Evolutionary conservation across 192 early-diverging fungal species (phyloP), one percentile per base, ranked within the genome.

Genomic region (Funneliformis mosseae): DNA sequence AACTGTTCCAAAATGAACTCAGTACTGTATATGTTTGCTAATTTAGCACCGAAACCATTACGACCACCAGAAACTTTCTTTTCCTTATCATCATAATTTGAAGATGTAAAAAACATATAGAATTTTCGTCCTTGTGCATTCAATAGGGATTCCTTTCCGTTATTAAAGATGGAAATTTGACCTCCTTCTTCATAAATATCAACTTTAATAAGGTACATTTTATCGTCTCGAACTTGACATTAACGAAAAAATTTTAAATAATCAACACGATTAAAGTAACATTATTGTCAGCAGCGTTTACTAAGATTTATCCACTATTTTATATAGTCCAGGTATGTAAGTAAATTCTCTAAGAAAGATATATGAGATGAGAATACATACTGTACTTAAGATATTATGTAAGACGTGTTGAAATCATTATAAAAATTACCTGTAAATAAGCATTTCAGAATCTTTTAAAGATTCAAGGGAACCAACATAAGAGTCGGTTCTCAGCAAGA

Each of bases 241-340:
- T 16, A 50, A 3, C 12, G 18, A 50, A 50, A n/a, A 50, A 50
- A 14, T 16, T 50, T 5, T 5, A 50, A 12, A 16, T 18, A 50
- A 50, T 5, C 14, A 50, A 33, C 33, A 33, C 16, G 48, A 50
- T 4, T 16, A 50, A 16, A 16, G 48, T 50, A 5, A 3, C 48
- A 11, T 96, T 95, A 88, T 97, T 96, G 81, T 98, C 96, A 62
- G 95, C 95, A 60, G 95, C 96, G 83, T 98, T 99, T 25, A 99
- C 98, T 12, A 99, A 87, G 78, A 99, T 98, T 84, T 99, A 83
- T 99, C 98, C 50, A 98, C 94, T 79, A 99, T 99, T 84, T 99
- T 99, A 86, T 97, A 98, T 27, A 99, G 81, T 68, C 96, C 98
- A 46, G 94, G 94, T 5, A 95, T 95, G 85, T 91, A 94, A 2